These are phyloP conservation scores for Rhododendron vialii DNA, from an alignment of 148 eudicot species.

Conservation along the genomic window DNA sequence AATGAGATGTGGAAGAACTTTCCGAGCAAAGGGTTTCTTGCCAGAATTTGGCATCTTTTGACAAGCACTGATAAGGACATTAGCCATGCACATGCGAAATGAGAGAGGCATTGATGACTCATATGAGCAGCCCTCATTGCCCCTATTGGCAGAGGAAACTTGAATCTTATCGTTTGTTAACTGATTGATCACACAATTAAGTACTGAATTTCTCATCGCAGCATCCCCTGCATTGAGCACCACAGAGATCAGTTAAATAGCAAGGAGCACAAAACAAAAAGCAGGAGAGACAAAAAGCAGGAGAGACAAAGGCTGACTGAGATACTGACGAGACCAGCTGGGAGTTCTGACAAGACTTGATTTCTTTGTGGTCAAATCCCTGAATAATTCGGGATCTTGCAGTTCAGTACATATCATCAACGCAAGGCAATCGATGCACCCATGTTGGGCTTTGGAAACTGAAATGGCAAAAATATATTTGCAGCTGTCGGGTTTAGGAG, in stretches of 20 bases:
- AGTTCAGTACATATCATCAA: conserved; percentile 68
- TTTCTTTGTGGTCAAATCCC: conserved; percentile 20
- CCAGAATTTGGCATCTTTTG: conserved; percentile 60
- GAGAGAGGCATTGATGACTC: conserved; percentile 25
- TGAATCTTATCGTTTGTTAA: conserved; percentile 26
- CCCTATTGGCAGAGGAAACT: conserved; percentile 8
- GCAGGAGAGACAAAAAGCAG: not conserved
- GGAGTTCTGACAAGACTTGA: conserved; percentile 13
- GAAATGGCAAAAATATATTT: conserved; percentile 5
- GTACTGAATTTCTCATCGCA: conserved; percentile 24
- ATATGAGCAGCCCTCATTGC: conserved; percentile 8
- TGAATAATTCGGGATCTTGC: conserved; percentile 32
- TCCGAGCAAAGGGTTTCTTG: conserved; percentile 49
- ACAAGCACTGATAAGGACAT: conserved; percentile 76
- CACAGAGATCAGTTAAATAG: conserved; percentile 11
- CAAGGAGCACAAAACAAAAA: not conserved
- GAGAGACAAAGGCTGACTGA: not conserved
- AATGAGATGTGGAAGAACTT: conserved; percentile 31
- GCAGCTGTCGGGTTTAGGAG: not conserved
- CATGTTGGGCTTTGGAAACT: conserved; percentile 85
- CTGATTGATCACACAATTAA: conserved; percentile 44
- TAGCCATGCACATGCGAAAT: conserved; percentile 84
- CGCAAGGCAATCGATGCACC: conserved; percentile 84
- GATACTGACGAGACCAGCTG: conserved; percentile 7
- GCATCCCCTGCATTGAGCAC: conserved; percentile 31